Percentiles rank a stretch among this genome's conserved stretches.
phyloP scores from a whole-genome alignment of 148 eudicot species.

The Fagopyrum homotropicum region DNA sequence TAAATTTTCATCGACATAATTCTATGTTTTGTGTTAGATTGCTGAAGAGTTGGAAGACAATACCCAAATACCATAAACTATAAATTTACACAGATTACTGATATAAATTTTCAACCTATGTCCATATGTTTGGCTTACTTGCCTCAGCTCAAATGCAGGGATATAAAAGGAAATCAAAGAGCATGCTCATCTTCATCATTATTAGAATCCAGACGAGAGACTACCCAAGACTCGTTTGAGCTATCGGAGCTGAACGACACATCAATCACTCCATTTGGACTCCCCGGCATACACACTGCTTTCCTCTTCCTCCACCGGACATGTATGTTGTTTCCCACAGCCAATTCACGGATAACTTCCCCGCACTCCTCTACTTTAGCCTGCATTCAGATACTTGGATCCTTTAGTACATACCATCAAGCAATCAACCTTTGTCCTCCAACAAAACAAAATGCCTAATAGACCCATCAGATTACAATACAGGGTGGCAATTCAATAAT shows the following conservation, averaged over 20 bases:
- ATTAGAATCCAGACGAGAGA: slow-evolving; percentile 20
- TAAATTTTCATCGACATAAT: neutral
- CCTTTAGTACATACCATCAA: neutral
- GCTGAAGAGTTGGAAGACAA: neutral
- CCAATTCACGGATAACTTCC: slow-evolving; percentile 20
- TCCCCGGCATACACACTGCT: slow-evolving; percentile 20
- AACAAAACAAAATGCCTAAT: no score
- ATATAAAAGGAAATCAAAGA: slow-evolving; percentile 19
- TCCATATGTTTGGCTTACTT: slow-evolving; percentile 16
- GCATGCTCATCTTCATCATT: slow-evolving; percentile 19
- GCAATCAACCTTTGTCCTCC: neutral
- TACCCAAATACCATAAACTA: neutral
- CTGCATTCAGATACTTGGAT: slow-evolving; percentile 18
- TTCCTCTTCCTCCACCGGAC: neutral
- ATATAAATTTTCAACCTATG: neutral
- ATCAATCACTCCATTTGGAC: slow-evolving; percentile 47
- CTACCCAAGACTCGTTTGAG: slow-evolving; percentile 45
- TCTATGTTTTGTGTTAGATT: slow-evolving; percentile 1
- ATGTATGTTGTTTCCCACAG: slow-evolving; percentile 18
- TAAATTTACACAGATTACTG: neutral
- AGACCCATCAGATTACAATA: no score
- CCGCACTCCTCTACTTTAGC: slow-evolving; percentile 45
- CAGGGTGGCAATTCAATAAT: no score
- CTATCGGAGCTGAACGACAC: slow-evolving; percentile 39
- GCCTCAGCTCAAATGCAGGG: slow-evolving; percentile 28